A percentile compares a stretch with the other conserved stretches of the same genome.
These are phyloP conservation scores for Boletus pseudopeckii DNA, from an alignment of 768 basidiomycete species.

Conservation along the genomic window DNA sequence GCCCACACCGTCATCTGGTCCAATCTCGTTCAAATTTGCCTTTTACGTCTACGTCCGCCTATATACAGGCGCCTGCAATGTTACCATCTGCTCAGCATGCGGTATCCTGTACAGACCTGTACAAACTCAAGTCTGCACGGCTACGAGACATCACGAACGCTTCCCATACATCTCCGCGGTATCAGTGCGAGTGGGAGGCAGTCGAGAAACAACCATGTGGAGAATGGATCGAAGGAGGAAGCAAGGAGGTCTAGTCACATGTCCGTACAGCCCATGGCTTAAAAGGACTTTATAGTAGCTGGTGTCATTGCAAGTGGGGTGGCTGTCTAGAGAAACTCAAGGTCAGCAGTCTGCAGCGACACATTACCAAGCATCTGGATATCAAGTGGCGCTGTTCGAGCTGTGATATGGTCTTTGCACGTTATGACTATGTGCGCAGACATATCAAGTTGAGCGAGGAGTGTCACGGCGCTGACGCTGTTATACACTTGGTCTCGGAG, in stretches of 20 bases:
- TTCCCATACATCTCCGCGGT: not conserved
- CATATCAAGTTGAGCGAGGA: conserved; percentile 5
- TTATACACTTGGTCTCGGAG: not conserved
- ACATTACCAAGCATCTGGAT: conserved; percentile 7
- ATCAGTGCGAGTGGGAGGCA: conserved; percentile 7
- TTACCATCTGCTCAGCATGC: not conserved
- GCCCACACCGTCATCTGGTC: not conserved
- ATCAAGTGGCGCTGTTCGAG: conserved; percentile 13
- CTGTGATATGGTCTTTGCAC: conserved; percentile 4
- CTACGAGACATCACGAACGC: not conserved
- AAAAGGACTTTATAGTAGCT: conserved; percentile 4
- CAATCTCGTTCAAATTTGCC: not conserved
- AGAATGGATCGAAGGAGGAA: conserved; percentile 10
- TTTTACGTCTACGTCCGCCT: not conserved
- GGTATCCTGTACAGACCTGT: not conserved
- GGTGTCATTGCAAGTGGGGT: conserved; percentile 3
- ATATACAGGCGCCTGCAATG: not conserved
- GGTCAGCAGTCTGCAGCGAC: conserved; percentile 10
- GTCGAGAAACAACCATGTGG: not conserved
- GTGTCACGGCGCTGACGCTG: conserved; percentile 2
- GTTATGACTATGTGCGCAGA: conserved; percentile 5
- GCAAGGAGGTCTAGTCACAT: conserved; percentile 10
- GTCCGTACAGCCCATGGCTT: conserved; percentile 8
- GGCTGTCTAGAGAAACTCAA: conserved; percentile 11
- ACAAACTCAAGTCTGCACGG: not conserved